These are phyloP conservation scores for Botryotinia globosa DNA, from an alignment of 2,329 filamentous ascomycete genomes.

Conservation along the genomic window DNA sequence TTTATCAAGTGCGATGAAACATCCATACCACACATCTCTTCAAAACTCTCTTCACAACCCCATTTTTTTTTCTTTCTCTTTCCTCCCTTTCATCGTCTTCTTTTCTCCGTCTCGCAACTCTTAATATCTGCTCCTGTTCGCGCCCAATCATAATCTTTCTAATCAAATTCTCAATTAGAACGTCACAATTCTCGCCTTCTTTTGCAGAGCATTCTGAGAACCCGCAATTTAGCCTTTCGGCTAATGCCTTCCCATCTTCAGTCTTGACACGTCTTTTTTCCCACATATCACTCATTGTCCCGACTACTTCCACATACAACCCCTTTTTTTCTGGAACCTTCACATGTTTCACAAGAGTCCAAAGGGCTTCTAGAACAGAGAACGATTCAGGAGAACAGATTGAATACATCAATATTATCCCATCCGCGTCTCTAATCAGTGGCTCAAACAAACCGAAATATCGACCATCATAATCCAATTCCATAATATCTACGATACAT, in stretches of 20 bases:
- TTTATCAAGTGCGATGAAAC: background rate
- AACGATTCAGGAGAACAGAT: background rate
- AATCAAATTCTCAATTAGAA: background rate
- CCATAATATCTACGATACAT: background rate
- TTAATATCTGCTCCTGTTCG: background rate
- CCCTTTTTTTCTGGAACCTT: background rate
- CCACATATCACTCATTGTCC: conserved; percentile 11
- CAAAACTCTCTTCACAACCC: background rate
- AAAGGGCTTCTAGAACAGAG: background rate
- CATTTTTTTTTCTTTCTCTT: background rate
- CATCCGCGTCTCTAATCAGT: background rate
- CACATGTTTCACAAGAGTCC: background rate
- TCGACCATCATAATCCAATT: background rate
- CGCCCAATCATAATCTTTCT: background rate
- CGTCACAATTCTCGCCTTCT: conserved; percentile 5
- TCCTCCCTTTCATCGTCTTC: background rate
- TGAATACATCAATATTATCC: conserved; percentile 9
- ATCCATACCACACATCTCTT: conserved; percentile 5
- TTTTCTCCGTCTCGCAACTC: background rate
- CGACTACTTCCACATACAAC: conserved; percentile 3
- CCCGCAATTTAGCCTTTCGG: conserved; percentile 2
- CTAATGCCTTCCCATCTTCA: conserved; percentile 1
- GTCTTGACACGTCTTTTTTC: conserved; percentile 11
- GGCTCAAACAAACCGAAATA: fast-evolving
- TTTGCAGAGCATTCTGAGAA: conserved; percentile 10